A percentile compares a stretch with the other conserved stretches of the same genome.
Conservation (phyloP, 2,329 filamentous ascomycete species). For the Ceratocystis papillata region DNA sequence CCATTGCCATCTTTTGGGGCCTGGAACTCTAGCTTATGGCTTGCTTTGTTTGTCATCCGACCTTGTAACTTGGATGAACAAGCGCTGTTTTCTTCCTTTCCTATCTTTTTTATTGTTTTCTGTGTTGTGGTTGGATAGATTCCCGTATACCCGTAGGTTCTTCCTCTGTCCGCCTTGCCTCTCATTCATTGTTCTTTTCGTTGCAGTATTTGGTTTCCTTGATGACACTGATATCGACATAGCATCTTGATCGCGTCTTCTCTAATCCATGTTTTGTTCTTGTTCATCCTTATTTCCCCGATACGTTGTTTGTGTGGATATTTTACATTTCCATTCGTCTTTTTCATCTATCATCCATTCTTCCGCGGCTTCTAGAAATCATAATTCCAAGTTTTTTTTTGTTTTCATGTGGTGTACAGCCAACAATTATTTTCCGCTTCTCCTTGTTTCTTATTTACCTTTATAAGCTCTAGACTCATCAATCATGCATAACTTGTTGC, state of each 20-base stretch:
- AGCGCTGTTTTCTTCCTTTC: background rate
- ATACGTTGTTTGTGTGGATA: too few relatives aligned
- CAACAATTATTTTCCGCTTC: background rate
- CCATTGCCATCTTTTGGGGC: conserved; percentile 32
- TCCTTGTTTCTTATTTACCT: conserved; percentile 15
- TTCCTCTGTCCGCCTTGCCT: conserved; percentile 2
- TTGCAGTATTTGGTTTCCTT: conserved; percentile 10
- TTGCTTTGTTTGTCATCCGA: background rate
- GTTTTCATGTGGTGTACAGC: background rate
- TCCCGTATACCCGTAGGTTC: conserved; percentile 10
- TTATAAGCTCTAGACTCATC: conserved; percentile 3
- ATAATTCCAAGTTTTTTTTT: background rate
- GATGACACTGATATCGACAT: conserved; percentile 11
- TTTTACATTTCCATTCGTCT: too few relatives aligned
- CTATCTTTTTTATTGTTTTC: conserved; percentile 10
- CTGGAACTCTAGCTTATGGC: conserved; percentile 23
- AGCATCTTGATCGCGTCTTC: conserved; percentile 13
- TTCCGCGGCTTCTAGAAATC: background rate
- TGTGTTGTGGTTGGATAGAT: conserved; percentile 8
- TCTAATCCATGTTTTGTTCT: conserved; percentile 6
- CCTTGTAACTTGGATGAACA: background rate
- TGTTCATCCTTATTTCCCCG: background rate
- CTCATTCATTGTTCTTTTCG: conserved; percentile 12
- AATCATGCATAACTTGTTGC: background rate
- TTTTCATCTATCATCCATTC: conserved; percentile 6